Conservation (phyloP, 768 basidiomycete species). For the Leccinellum luteum region DNA sequence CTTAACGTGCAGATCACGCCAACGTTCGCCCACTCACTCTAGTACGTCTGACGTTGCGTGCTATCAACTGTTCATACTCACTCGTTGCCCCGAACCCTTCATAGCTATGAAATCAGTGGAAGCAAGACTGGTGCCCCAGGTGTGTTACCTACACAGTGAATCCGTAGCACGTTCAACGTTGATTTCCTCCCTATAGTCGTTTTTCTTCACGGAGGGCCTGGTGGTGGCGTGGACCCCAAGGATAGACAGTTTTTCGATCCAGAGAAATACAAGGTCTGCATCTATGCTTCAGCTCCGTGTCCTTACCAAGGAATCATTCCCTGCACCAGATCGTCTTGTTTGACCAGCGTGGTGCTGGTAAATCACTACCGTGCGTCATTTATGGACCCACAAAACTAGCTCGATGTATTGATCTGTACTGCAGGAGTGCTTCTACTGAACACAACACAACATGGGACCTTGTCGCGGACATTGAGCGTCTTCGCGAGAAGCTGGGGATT, state of each 20-base stretch:
- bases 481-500: conserved; percentile 71
- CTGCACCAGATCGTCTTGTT: conserved; percentile 69
- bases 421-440: conserved; percentile 67
- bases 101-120: conserved; percentile 79
- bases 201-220: conserved; percentile 86
- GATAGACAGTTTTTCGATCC: conserved; percentile 86
- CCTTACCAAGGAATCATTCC: conserved; percentile 5
- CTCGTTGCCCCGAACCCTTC: not conserved
- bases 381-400: not conserved
- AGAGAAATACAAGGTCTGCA: conserved; percentile 69
- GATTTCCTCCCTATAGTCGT: conserved; percentile 46
- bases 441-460: conserved; percentile 96
- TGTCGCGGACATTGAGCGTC: conserved; percentile 83
- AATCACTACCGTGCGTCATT: conserved; percentile 71
- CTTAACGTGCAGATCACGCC: conserved; percentile 63
- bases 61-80: not conserved
- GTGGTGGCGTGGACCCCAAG: conserved; percentile 64
- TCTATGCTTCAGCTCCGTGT: not conserved
- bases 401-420: conserved; percentile 5
- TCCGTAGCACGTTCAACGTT: not conserved
- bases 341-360: conserved; percentile 88
- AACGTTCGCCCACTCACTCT: conserved; percentile 57
- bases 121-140: conserved; percentile 76
- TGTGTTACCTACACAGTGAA: conserved; percentile 23
- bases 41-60: conserved; percentile 46